Base-by-base conservation (phyloP, 257 asterid species). In the Solanum bulbocastanum region DNA sequence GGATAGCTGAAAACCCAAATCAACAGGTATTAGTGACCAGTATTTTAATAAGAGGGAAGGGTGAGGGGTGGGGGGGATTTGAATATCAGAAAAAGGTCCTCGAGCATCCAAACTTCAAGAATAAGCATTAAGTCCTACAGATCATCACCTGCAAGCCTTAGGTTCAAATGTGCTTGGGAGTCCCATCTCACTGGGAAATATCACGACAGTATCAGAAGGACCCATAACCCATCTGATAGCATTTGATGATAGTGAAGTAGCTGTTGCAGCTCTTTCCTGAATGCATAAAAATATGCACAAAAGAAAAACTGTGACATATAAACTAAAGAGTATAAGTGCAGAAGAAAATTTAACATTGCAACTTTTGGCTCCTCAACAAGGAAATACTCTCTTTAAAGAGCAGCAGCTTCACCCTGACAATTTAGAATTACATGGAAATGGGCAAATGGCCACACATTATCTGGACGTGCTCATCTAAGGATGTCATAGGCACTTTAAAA, bases 191-290 rank as follows among this genome's bases (percentile, higher is more conserved):
- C 90, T 86, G 16, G 98, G 98, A 91, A 96, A 96, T 86, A 93
- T 94, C 33, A 96, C 98, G 30, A 92, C 90, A 82, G 96, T 95
- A 89, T 98, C 99, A 12, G 98, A 92, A 84, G 98, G 98, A 89
- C 96, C 95, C 85, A 91, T 92, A 81, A 95, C 90, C 99, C 99
- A 96, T 94, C 98, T 91, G 85, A 96, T 93, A 52, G 93, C 88
- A 88, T 91, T 84, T 5, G 98, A 89, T 74, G 95, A 79, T 82
- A 91, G 88, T 60, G 86, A 83, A 30, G 87, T 88, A 85, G 89
- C 87, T 49, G 89, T 91, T 6, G 91, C 91, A 88, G 86, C 92
- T 90, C 95, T 94, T 93, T 95, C 96, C 98, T 95, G 93, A 88
- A 91, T 73, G 36, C 32, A 44, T 66, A 39, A 58, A 83, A 23